Percentiles rank a stretch among this genome's conserved stretches.
These are phyloP conservation scores for Botrytis elliptica DNA, from an alignment of 2,329 filamentous ascomycete genomes.

Conservation along the genomic window DNA sequence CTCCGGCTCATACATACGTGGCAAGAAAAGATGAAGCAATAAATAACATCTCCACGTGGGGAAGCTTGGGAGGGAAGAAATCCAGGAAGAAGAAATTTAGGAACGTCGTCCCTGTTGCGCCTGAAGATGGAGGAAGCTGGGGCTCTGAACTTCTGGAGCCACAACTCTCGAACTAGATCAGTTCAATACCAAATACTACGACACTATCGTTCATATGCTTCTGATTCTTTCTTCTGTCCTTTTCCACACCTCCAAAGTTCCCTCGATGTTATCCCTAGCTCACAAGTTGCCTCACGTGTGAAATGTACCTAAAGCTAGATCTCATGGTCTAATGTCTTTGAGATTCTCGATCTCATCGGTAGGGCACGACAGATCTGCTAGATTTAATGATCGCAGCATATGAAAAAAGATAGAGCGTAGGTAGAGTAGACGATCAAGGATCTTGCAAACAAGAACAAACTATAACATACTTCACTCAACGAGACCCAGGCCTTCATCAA, in stretches of 20 bases:
- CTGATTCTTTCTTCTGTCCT: too few relatives aligned
- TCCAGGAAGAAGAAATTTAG: neutral
- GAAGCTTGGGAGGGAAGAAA: neutral
- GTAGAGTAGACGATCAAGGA: neutral
- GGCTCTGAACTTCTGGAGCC: too few relatives aligned
- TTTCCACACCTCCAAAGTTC: neutral
- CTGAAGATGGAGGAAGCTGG: too few relatives aligned
- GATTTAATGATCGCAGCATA: neutral
- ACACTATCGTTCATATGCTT: neutral
- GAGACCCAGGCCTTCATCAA: too few relatives aligned
- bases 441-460: too few relatives aligned
- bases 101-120: too few relatives aligned
- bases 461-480: fast-evolving
- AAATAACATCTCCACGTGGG: neutral
- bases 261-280: neutral
- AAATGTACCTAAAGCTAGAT: neutral
- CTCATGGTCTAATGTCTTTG: neutral
- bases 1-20: neutral
- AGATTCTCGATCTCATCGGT: neutral
- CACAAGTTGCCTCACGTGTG: neutral
- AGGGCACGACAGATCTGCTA: neutral
- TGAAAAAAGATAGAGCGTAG: neutral
- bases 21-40: neutral
- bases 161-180: neutral
- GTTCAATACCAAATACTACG: neutral